Conservation (phyloP, 2,329 filamentous ascomycete species). For the Graphilbum fragrans region DNA sequence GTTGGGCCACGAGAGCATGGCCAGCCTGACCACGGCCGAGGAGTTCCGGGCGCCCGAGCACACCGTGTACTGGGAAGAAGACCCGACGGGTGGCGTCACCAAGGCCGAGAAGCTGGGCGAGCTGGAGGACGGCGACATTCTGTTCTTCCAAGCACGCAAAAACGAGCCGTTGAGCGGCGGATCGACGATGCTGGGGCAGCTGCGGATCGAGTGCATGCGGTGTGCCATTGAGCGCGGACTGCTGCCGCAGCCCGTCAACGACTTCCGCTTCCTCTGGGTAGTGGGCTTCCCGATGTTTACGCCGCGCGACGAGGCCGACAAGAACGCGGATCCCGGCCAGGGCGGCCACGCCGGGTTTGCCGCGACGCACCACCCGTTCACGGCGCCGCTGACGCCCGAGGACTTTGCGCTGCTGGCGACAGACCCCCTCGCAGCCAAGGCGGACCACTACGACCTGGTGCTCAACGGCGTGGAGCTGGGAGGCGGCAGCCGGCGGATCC, state of each 20-base stretch:
- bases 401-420: constrained; percentile 66
- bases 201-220: constrained; percentile 60
- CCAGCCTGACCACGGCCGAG: constrained; percentile 26
- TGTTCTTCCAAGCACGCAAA: constrained; percentile 70
- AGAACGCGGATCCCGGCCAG: constrained; percentile 59
- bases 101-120: constrained; percentile 11
- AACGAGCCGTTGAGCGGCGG: constrained; percentile 55
- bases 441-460: constrained; percentile 91
- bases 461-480: constrained; percentile 92
- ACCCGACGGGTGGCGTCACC: too few species aligned
- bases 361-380: constrained; percentile 93
- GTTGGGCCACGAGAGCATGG: constrained; percentile 61
- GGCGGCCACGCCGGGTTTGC: constrained; percentile 69
- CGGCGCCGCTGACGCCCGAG: constrained; percentile 58
- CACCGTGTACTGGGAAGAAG: too few species aligned
- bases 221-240: constrained; percentile 52
- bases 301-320: constrained; percentile 31
- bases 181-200: constrained; percentile 58
- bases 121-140: constrained; percentile 60
- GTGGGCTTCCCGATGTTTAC: constrained; percentile 89
- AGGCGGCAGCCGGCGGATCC: constrained; percentile 86
- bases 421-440: constrained; percentile 59
- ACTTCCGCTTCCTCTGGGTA: constrained; percentile 71
- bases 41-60: not conserved
- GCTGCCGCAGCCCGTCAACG: constrained; percentile 28